Evolutionary conservation across 306 rosid species (phyloP).

Genomic region (Senna siamea): DNA sequence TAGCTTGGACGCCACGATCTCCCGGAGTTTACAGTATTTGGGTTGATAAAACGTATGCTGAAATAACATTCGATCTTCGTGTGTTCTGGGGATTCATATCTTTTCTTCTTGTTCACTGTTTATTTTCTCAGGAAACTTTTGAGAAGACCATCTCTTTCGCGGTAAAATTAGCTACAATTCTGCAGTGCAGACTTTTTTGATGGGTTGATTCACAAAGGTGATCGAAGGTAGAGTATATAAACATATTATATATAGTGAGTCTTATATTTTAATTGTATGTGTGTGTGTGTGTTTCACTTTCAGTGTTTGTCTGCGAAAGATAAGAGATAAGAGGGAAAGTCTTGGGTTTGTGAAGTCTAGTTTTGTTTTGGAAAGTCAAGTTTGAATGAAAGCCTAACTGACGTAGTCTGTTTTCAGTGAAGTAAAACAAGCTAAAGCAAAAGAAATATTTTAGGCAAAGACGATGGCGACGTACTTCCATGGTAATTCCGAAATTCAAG

Average conservation of each 20-base stretch:
- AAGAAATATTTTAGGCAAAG: conserved; percentile 39
- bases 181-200: conserved; percentile 32
- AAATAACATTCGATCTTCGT: not conserved
- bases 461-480: conserved; percentile 97
- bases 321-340: not conserved
- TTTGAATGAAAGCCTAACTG: conserved; percentile 40
- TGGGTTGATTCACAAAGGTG: conserved; percentile 54
- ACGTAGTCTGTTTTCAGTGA: conserved; percentile 55
- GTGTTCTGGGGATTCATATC: conserved; percentile 23
- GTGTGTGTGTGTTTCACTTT: conserved; percentile 33
- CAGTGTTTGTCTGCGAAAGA: too few species aligned
- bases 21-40: too few species aligned
- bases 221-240: conserved; percentile 27
- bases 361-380: conserved; percentile 40
- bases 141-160: conserved; percentile 7
- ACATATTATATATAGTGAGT: too few species aligned
- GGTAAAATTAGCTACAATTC: conserved; percentile 31
- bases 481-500: conserved; percentile 85
- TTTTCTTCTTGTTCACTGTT: conserved; percentile 27
- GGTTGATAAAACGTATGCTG: not conserved
- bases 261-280: not conserved
- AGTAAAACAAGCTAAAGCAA: conserved; percentile 16
- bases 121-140: conserved; percentile 38
- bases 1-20: too few species aligned
- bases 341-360: not conserved